These are phyloP conservation scores for Dactylellina drechsleri DNA, from an alignment of 2,329 filamentous ascomycete species.

Conservation along the genomic window DNA sequence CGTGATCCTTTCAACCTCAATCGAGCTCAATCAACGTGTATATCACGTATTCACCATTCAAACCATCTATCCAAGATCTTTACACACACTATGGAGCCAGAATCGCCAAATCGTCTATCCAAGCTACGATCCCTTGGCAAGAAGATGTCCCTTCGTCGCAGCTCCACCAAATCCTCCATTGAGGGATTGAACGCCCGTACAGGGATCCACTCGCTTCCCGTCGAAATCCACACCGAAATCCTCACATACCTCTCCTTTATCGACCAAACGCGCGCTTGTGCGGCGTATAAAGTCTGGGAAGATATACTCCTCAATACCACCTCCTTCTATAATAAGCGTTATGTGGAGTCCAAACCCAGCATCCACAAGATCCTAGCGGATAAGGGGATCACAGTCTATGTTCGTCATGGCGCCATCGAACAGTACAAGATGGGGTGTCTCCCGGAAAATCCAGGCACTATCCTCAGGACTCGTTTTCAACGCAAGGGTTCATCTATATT, in stretches of 20 bases:
- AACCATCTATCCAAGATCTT: too few species aligned
- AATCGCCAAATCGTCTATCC: too few species aligned
- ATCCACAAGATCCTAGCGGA: background rate
- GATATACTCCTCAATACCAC: background rate
- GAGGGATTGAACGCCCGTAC: background rate
- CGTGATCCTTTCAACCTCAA: too few species aligned
- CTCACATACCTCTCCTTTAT: conserved; percentile 2
- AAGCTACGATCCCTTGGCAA: too few species aligned
- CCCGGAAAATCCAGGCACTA: background rate
- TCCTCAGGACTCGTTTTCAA: background rate
- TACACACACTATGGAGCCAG: too few species aligned
- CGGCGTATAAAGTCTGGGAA: background rate
- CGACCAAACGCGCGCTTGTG: background rate
- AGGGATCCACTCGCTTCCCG: background rate
- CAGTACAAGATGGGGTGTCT: background rate
- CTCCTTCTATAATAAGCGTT: background rate
- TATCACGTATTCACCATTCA: too few species aligned
- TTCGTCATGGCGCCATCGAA: background rate
- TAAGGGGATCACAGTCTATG: background rate
- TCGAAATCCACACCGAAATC: background rate
- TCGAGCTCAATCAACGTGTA: too few species aligned
- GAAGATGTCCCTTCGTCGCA: too few species aligned
- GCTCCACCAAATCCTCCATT: too few species aligned
- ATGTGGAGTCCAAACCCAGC: background rate
- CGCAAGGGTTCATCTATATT: background rate